These are phyloP conservation scores for Fusarium austroafricanum DNA, from an alignment of 2,329 filamentous ascomycete genomes.

Conservation along the genomic window DNA sequence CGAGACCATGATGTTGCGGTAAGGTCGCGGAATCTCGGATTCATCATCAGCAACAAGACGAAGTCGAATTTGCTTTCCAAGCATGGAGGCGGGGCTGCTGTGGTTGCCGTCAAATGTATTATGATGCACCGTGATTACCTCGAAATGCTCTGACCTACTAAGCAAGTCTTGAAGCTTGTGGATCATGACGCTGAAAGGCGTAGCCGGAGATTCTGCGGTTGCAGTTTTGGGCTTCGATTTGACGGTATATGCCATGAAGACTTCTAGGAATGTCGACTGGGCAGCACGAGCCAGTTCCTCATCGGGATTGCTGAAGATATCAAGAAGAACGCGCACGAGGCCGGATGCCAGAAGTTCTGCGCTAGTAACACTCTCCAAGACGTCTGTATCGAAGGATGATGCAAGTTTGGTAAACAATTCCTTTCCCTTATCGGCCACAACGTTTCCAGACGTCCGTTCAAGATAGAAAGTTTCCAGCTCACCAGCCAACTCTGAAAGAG, in stretches of 20 bases:
- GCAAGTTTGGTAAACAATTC: constrained; percentile 81
- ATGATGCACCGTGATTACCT: constrained; percentile 94
- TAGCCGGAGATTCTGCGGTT: constrained; percentile 75
- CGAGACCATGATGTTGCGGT: constrained; percentile 96
- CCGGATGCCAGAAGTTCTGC: constrained; percentile 92
- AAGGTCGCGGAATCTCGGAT: constrained; percentile 87
- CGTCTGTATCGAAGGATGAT: constrained; percentile 87
- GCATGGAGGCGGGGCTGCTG: constrained; percentile 92
- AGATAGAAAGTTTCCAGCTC: constrained; percentile 80
- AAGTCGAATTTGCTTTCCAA: constrained; percentile 93
- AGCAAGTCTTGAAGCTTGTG: constrained; percentile 96
- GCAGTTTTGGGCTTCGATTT: constrained; percentile 74
- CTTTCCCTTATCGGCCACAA: constrained; percentile 64
- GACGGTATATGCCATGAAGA: constrained; percentile 86
- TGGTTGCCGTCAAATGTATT: constrained; percentile 91
- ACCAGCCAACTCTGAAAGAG: constrained; percentile 76
- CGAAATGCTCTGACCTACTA: constrained; percentile 97
- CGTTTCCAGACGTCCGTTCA: constrained; percentile 59
- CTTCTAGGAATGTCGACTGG: constrained; percentile 85
- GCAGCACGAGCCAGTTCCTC: constrained; percentile 72
- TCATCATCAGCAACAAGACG: constrained; percentile 90
- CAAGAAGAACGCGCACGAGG: constrained; percentile 84
- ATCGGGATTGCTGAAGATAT: constrained; percentile 81
- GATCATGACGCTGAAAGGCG: constrained; percentile 89
- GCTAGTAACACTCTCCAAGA: constrained; percentile 93